A percentile compares a stretch with the other conserved stretches of the same genome.
phyloP scores from a whole-genome alignment of 2,329 filamentous ascomycete species.

The Penicillium sp. region DNA sequence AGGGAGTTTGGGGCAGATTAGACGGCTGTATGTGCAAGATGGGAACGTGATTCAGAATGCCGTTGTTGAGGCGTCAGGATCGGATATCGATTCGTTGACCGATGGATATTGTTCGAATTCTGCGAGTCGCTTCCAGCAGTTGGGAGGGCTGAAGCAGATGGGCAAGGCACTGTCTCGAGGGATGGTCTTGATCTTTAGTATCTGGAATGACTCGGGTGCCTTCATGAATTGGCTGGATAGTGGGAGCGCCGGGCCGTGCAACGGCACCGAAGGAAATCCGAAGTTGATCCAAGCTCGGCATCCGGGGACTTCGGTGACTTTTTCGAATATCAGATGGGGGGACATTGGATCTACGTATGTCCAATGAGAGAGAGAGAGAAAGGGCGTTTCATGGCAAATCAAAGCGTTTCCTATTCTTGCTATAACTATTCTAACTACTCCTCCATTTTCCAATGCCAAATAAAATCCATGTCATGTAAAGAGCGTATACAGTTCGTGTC shows the following conservation, averaged over 20 bases:
- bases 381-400: too few relatives aligned
- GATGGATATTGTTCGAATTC: conserved; percentile 54
- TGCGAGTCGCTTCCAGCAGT: conserved; percentile 48
- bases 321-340: conserved; percentile 60
- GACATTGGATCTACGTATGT: conserved; percentile 56
- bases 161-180: conserved; percentile 53
- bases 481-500: conserved; percentile 25
- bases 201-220: conserved; percentile 56
- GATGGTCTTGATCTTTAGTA: conserved; percentile 61
- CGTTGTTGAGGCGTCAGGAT: conserved; percentile 26
- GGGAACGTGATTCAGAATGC: conserved; percentile 56
- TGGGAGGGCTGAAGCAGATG: conserved; percentile 57
- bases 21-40: conserved; percentile 62
- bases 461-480: conserved; percentile 8
- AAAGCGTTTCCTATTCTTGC: too few relatives aligned
- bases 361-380: background rate
- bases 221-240: conserved; percentile 60
- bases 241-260: conserved; percentile 54
- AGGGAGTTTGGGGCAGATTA: conserved; percentile 56
- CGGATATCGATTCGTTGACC: conserved; percentile 51
- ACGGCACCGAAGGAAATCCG: conserved; percentile 54
- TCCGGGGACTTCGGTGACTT: conserved; percentile 52
- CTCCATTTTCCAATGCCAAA: background rate
- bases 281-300: conserved; percentile 47
- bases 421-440: too few relatives aligned